phyloP scores from a whole-genome alignment of 2,329 filamentous ascomycete genomes.

The Paraphoma chrysanthemicola region DNA sequence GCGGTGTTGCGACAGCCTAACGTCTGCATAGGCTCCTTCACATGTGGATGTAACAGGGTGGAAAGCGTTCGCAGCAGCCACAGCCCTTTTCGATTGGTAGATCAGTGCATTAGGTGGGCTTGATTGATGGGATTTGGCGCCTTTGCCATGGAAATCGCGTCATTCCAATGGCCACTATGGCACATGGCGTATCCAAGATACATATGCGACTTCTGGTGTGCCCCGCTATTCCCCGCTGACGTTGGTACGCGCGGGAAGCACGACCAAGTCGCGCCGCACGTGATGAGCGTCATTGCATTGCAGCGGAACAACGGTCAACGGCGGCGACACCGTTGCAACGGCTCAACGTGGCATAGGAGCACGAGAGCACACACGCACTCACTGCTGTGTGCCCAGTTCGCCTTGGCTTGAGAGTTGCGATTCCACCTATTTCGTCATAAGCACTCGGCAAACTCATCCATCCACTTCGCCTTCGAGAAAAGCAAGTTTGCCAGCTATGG shows the following conservation, averaged over 20 bases:
- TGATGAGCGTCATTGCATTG: slow-evolving; percentile 22
- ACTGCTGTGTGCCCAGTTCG: background rate
- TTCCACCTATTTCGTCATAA: slow-evolving; percentile 5
- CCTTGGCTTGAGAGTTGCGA: background rate
- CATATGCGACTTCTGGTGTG: background rate
- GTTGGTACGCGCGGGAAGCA: slow-evolving; percentile 10
- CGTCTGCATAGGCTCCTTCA: slow-evolving; percentile 14
- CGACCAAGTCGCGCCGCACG: slow-evolving; percentile 23
- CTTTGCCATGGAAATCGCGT: slow-evolving; percentile 31
- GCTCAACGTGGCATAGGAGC: slow-evolving; percentile 16
- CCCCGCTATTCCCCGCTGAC: slow-evolving; percentile 24
- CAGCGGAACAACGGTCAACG: background rate
- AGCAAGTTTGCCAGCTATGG: slow-evolving; percentile 1
- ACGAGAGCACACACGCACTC: slow-evolving; percentile 7
- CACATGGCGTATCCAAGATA: slow-evolving; percentile 15
- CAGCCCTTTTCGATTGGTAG: slow-evolving; percentile 28
- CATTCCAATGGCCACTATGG: slow-evolving; percentile 16
- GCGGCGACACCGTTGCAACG: background rate
- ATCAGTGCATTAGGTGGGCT: slow-evolving; percentile 16
- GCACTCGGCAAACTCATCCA: slow-evolving; percentile 1
- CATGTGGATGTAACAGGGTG: slow-evolving; percentile 12
- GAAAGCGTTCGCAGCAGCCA: slow-evolving; percentile 23
- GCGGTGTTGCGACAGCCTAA: slow-evolving; percentile 12
- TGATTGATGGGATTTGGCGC: slow-evolving; percentile 27
- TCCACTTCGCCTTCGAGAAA: background rate